Conservation (phyloP, 2,329 filamentous ascomycete species). For the Dendryphion nanum region DNA sequence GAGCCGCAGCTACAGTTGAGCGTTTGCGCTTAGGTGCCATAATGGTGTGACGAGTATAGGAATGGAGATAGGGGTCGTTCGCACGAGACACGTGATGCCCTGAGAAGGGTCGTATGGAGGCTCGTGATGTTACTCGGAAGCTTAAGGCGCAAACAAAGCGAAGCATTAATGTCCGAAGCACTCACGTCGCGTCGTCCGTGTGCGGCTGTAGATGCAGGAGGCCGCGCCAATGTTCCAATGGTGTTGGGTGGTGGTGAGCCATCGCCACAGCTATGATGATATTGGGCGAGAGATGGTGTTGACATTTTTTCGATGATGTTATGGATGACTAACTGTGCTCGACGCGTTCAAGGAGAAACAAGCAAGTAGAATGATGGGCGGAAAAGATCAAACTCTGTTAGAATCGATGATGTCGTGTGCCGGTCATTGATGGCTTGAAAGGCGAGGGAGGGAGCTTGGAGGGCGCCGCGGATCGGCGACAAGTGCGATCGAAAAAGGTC, state of each 20-base stretch:
- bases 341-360: background rate
- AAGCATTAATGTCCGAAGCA: slow-evolving; percentile 26
- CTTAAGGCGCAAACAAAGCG: slow-evolving; percentile 18
- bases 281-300: too few species aligned
- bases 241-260: too few species aligned
- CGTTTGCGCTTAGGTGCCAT: slow-evolving; percentile 34
- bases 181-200: slow-evolving; percentile 9
- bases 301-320: too few species aligned
- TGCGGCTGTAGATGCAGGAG: too few species aligned
- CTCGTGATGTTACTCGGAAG: slow-evolving; percentile 18
- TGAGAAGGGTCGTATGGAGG: slow-evolving; percentile 13
- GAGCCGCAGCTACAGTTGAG: slow-evolving; percentile 17
- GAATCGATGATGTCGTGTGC: slow-evolving; percentile 2
- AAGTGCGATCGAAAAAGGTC: slow-evolving; percentile 7
- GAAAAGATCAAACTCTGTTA: background rate
- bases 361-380: background rate
- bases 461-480: slow-evolving; percentile 5
- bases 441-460: too few species aligned
- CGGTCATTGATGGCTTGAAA: slow-evolving; percentile 5
- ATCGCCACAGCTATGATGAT: too few species aligned
- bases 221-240: background rate
- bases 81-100: too few species aligned
- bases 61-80: too few species aligned
- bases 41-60: slow-evolving; percentile 6
- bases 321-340: slow-evolving; percentile 7